Conservation (phyloP, 441 rosid species). For the Rhodomyrtus psidioides region DNA sequence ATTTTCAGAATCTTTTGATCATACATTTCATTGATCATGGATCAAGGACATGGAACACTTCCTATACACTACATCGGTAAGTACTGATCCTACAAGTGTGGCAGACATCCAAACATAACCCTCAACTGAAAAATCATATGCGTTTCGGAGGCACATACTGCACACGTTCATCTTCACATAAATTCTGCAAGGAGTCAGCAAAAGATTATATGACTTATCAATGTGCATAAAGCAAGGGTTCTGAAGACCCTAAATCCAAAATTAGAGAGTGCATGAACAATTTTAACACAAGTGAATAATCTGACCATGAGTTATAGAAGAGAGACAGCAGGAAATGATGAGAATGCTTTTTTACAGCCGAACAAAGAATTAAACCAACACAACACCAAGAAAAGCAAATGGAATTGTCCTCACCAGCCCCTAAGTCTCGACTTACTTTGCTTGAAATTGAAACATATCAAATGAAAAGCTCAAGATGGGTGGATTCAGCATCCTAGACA, state of each 20-base stretch:
- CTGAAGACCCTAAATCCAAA: not conserved
- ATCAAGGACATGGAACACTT: not conserved
- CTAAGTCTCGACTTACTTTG: not conserved
- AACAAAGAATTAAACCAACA: not conserved
- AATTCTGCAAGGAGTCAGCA: constrained; percentile 29
- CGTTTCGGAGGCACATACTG: constrained; percentile 71
- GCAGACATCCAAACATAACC: not conserved
- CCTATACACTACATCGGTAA: not conserved
- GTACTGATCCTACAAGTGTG: not conserved
- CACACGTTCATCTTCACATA: constrained; percentile 71
- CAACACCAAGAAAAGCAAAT: not conserved
- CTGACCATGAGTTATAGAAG: not conserved
- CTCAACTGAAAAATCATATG: constrained; percentile 6
- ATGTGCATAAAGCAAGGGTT: not conserved
- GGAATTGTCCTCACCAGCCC: not conserved
- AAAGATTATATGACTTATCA: not conserved
- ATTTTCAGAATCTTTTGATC: not conserved
- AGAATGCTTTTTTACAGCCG: not conserved
- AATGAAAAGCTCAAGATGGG: not conserved
- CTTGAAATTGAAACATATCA: not conserved
- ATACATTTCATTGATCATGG: not conserved
- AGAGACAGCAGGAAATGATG: not conserved
- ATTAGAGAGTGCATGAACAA: not conserved
- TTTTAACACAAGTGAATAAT: not conserved
- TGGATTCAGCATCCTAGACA: not conserved